Percentiles rank a stretch among this genome's conserved stretches.
phyloP scores from a whole-genome alignment of 169 alveolate species.

The Eimeria sp. region DNA sequence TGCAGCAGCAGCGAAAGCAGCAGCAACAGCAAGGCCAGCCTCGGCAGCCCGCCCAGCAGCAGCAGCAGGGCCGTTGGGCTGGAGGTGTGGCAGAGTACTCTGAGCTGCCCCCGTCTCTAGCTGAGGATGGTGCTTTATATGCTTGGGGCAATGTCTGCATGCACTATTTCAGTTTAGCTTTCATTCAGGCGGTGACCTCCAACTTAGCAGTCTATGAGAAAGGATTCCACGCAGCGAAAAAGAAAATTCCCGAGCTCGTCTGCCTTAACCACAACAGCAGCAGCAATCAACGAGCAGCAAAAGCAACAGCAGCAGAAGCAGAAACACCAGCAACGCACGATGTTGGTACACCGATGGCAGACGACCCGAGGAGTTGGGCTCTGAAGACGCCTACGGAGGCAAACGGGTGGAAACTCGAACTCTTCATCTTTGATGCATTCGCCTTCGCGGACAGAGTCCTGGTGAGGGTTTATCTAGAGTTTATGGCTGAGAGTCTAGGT shows the following conservation, averaged over 20 bases:
- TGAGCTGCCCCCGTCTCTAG: conserved; percentile 5
- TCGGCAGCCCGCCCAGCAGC: no score
- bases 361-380: background rate
- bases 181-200: conserved; percentile 1
- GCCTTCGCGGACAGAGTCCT: conserved; percentile 38
- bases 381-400: background rate
- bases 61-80: background rate
- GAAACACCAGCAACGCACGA: no score
- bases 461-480: conserved; percentile 7
- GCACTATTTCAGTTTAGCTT: conserved; percentile 29
- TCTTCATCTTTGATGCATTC: conserved; percentile 65
- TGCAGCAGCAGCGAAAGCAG: background rate
- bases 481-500: background rate
- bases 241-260: conserved; percentile 4
- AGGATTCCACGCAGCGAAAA: conserved; percentile 16
- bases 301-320: background rate
- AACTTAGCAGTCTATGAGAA: background rate
- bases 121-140: background rate
- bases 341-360: no score
- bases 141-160: conserved; percentile 50
- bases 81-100: conserved; percentile 31
- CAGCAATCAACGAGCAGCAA: background rate
- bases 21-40: background rate
- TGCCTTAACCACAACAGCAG: background rate
- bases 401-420: conserved; percentile 53